phyloP scores from a whole-genome alignment of 2,329 filamentous ascomycete species.

The Xylaria arbuscula region DNA sequence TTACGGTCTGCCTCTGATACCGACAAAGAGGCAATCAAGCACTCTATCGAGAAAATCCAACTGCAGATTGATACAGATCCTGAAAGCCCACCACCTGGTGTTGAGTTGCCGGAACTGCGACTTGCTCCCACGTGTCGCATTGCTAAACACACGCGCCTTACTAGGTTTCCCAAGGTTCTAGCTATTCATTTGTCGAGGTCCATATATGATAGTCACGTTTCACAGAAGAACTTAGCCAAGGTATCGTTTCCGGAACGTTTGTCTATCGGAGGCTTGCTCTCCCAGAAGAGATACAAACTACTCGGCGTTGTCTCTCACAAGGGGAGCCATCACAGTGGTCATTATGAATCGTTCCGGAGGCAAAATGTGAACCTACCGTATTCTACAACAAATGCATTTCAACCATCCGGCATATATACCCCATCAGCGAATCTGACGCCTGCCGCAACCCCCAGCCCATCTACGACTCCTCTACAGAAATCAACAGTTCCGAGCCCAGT shows the following conservation, averaged over 20 bases:
- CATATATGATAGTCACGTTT: slow-evolving; percentile 84
- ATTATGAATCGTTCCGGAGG: slow-evolving; percentile 95
- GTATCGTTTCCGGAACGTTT: slow-evolving; percentile 91
- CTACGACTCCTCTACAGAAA: slow-evolving; percentile 58
- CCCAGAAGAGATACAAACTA: slow-evolving; percentile 83
- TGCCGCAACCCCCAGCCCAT: slow-evolving; percentile 55
- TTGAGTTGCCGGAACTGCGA: slow-evolving; percentile 78
- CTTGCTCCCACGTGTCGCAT: slow-evolving; percentile 85
- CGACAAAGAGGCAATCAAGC: slow-evolving; percentile 63
- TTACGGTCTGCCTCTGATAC: slow-evolving; percentile 63
- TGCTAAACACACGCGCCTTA: slow-evolving; percentile 87
- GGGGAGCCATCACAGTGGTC: slow-evolving; percentile 93
- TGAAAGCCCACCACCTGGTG: slow-evolving; percentile 77
- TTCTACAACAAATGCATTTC: slow-evolving; percentile 83
- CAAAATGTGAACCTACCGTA: slow-evolving; percentile 84
- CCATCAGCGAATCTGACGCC: slow-evolving; percentile 63
- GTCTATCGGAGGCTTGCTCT: slow-evolving; percentile 80
- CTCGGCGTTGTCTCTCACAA: slow-evolving; percentile 93
- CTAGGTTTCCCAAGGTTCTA: slow-evolving; percentile 86
- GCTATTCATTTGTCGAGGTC: slow-evolving; percentile 93
- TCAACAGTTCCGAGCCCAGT: slow-evolving; percentile 55
- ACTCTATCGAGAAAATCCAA: slow-evolving; percentile 73
- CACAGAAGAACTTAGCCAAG: slow-evolving; percentile 93
- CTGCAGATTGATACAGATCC: slow-evolving; percentile 81
- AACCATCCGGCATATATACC: slow-evolving; percentile 78